Percentiles rank a stretch among this genome's conserved stretches.
These are phyloP conservation scores for Senecio squalidus DNA, from an alignment of 140 eudicot genomes.

Conservation along the genomic window DNA sequence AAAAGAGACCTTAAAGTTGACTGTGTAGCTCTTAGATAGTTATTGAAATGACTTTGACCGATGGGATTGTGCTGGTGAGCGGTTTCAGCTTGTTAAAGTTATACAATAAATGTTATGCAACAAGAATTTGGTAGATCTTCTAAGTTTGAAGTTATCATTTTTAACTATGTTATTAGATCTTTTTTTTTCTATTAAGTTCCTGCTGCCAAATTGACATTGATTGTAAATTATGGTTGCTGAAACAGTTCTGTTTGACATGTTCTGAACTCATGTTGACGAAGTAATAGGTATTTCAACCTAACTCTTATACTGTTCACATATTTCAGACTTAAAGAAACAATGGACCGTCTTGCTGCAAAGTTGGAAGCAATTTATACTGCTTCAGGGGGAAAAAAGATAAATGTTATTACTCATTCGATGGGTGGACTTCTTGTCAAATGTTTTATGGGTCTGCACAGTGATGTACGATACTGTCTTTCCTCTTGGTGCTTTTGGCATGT, in stretches of 20 bases:
- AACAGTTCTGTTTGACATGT: neutral
- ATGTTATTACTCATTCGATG: slow-evolving; percentile 87
- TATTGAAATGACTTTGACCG: too few species aligned
- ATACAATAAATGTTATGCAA: too few species aligned
- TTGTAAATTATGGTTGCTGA: too few species aligned
- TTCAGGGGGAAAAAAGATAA: slow-evolving; percentile 87
- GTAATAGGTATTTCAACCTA: neutral
- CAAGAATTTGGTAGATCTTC: too few species aligned
- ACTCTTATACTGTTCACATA: neutral
- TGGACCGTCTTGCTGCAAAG: slow-evolving; percentile 69
- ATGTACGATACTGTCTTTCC: slow-evolving; percentile 39
- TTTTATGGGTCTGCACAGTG: slow-evolving; percentile 74
- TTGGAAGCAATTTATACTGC: slow-evolving; percentile 75
- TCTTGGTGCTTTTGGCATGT: neutral
- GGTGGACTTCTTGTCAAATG: slow-evolving; percentile 96
- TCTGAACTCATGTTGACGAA: slow-evolving; percentile 2
- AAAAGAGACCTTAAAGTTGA: neutral
- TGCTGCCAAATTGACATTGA: too few species aligned
- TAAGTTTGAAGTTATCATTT: too few species aligned
- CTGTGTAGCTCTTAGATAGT: too few species aligned
- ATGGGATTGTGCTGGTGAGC: too few species aligned
- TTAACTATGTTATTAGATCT: too few species aligned
- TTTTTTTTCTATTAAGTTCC: too few species aligned
- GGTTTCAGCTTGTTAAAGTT: too few species aligned
- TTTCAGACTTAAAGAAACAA: slow-evolving; percentile 61